phyloP scores from a whole-genome alignment of 768 basidiomycete species.

The Mycena metata region DNA sequence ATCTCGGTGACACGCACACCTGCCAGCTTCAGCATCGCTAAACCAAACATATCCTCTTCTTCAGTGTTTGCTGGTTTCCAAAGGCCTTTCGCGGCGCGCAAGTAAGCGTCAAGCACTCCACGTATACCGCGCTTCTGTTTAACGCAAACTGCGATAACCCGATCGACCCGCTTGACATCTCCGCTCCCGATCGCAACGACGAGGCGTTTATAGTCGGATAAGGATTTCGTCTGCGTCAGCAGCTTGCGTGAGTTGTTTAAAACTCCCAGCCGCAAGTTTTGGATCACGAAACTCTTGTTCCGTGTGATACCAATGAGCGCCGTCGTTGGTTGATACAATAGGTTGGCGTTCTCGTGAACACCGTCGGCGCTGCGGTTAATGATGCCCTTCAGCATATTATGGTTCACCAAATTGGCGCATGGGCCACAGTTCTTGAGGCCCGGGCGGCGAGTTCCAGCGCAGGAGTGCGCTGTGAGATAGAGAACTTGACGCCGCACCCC shows the following conservation, averaged over 20 bases:
- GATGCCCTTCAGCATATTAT: background rate
- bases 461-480: constrained; percentile 1
- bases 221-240: background rate
- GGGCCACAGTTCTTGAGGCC: background rate
- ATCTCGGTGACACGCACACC: constrained; percentile 41
- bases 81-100: constrained; percentile 32
- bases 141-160: constrained; percentile 10
- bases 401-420: background rate
- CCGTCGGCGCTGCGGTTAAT: constrained; percentile 10
- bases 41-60: constrained; percentile 38
- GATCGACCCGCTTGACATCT: background rate
- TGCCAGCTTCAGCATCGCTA: constrained; percentile 41
- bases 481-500: background rate
- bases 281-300: background rate
- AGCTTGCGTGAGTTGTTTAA: background rate
- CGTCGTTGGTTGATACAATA: constrained; percentile 5
- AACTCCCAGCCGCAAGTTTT: background rate
- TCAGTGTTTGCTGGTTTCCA: constrained; percentile 43
- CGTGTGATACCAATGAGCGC: constrained; percentile 6
- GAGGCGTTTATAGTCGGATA: constrained; percentile 20
- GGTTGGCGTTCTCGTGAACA: constrained; percentile 7
- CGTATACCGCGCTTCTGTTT: constrained; percentile 24
- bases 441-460: background rate
- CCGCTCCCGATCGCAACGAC: constrained; percentile 20
- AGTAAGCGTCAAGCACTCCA: constrained; percentile 22